Evolutionary conservation across 352 stramenopile genomes (phyloP).

Genomic region (Hyphochytrium catenoides): DNA sequence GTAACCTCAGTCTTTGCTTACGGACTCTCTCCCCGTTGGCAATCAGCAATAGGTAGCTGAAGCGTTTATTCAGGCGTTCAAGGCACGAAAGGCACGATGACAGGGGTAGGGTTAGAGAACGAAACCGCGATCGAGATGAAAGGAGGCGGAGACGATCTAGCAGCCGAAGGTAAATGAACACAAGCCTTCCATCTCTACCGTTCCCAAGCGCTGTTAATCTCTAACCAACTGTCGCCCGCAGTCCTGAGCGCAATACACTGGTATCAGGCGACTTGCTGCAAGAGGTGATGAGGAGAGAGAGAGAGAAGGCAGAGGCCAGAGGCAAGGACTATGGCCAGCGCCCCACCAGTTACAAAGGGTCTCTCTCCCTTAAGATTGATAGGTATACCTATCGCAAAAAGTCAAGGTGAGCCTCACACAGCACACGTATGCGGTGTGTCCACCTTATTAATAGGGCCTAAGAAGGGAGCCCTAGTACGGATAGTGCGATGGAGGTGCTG

Average conservation of each 20-base stretch:
- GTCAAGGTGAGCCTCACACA: slow-evolving; percentile 34
- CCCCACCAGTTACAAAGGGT: slow-evolving; percentile 73
- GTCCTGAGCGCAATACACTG: no score
- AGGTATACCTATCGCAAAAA: slow-evolving; percentile 45
- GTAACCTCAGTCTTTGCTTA: no score
- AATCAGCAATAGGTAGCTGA: slow-evolving; percentile 3
- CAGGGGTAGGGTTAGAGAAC: slow-evolving; percentile 1
- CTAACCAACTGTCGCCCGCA: no score
- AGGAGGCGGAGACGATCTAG: slow-evolving; percentile 4
- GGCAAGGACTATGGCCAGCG: slow-evolving; percentile 68
- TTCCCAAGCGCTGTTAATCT: no score
- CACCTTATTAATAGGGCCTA: slow-evolving; percentile 10
- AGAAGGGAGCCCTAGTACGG: neutral
- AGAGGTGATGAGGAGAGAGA: slow-evolving; percentile 69
- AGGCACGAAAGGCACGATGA: slow-evolving; percentile 5
- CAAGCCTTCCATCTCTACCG: no score
- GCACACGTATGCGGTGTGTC: slow-evolving; percentile 21
- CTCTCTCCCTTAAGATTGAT: slow-evolving; percentile 67
- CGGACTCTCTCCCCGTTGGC: no score
- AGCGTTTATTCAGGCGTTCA: slow-evolving; percentile 4
- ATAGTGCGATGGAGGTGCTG: no score
- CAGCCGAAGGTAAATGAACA: slow-evolving; percentile 1
- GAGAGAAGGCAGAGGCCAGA: slow-evolving; percentile 60
- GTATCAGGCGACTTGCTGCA: slow-evolving; percentile 63
- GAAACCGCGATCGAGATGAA: slow-evolving; percentile 2